A percentile compares a stretch with the other conserved stretches of the same genome.
Evolutionary conservation across 1,284 basidiomycete genomes (phyloP).

Genomic region (Pholiota adiposa): DNA sequence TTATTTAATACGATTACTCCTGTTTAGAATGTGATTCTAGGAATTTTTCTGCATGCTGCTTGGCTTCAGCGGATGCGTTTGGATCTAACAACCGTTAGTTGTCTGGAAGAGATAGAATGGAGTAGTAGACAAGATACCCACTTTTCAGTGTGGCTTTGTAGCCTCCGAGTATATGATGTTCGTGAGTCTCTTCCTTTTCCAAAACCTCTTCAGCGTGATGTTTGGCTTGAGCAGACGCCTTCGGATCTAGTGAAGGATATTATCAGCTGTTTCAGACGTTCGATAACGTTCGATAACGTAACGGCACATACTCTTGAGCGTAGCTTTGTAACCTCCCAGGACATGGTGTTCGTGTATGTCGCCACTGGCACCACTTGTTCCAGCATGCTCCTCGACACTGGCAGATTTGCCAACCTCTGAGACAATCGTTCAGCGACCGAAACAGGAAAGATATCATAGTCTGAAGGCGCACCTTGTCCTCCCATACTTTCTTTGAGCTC

Average conservation of each 20-base stretch:
- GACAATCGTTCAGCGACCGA: neutral
- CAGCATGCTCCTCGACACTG: neutral
- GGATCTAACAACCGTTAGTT: too few species aligned
- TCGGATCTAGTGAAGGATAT: slow-evolving; percentile 43
- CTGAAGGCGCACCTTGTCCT: neutral
- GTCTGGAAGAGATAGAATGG: too few species aligned
- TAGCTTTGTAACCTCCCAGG: slow-evolving; percentile 35
- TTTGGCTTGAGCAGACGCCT: slow-evolving; percentile 46
- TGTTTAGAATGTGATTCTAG: neutral
- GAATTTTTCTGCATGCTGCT: too few species aligned
- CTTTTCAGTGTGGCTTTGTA: too few species aligned
- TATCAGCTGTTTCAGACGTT: neutral
- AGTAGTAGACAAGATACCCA: too few species aligned
- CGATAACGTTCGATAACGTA: neutral
- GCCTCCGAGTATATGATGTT: neutral
- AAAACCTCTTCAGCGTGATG: slow-evolving; percentile 42
- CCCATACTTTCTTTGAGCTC: neutral
- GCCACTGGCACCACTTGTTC: neutral
- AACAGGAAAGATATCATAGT: neutral
- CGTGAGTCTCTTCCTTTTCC: slow-evolving; percentile 26
- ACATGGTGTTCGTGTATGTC: slow-evolving; percentile 27
- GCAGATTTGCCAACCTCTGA: neutral
- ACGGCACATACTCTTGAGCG: slow-evolving; percentile 36
- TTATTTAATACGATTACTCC: too few species aligned
- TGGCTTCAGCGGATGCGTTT: too few species aligned